Evolutionary conservation across 768 basidiomycete species (phyloP).

Genomic region (Nidularia sp.): DNA sequence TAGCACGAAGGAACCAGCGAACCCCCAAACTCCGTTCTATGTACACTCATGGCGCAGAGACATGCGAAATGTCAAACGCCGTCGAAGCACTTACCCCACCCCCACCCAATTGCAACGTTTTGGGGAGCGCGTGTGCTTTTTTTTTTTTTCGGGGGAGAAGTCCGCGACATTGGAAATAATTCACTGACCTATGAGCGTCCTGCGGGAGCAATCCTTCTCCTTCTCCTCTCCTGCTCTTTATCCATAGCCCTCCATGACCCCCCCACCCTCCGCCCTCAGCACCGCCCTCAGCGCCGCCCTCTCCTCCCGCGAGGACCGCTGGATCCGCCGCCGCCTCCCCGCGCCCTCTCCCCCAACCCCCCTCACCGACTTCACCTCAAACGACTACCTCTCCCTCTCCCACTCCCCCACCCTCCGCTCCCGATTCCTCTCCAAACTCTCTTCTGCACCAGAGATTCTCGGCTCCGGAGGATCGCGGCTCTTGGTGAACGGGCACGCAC

Average conservation of each 20-base stretch:
- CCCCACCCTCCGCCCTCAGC: constrained; percentile 15
- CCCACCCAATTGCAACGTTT: too few relatives aligned
- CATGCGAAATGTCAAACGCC: too few relatives aligned
- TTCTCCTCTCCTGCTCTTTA: too few relatives aligned
- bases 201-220: too few relatives aligned
- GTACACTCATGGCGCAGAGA: too few relatives aligned
- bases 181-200: too few relatives aligned
- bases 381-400: constrained; percentile 88
- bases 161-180: too few relatives aligned
- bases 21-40: too few relatives aligned
- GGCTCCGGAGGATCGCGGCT: constrained; percentile 89
- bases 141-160: too few relatives aligned
- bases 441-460: constrained; percentile 51
- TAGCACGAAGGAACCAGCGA: too few relatives aligned
- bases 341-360: constrained; percentile 16
- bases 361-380: constrained; percentile 75
- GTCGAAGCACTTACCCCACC: too few relatives aligned
- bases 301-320: constrained; percentile 57
- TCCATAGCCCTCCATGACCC: background rate
- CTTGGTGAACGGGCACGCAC: constrained; percentile 71
- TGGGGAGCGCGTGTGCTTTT: too few relatives aligned
- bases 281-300: constrained; percentile 48
- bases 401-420: constrained; percentile 50
- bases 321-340: constrained; percentile 69
- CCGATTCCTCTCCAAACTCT: constrained; percentile 54